Base-by-base conservation (phyloP, 2,329 filamentous ascomycete species). In the Amauroascus niger region DNA sequence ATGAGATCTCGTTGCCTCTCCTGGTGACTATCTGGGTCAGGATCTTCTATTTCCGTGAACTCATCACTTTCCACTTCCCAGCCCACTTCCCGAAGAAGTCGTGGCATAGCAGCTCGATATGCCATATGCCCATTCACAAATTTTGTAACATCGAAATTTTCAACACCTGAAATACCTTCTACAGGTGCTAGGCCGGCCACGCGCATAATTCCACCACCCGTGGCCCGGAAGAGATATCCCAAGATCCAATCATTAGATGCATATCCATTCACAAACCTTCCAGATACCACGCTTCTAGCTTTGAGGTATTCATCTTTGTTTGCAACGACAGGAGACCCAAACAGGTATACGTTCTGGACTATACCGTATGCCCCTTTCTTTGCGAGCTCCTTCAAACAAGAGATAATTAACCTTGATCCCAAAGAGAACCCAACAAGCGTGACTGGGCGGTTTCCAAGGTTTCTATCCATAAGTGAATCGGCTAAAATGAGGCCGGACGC, bases 211-310 rank as follows among this genome's bases (percentile, higher is more conserved):
- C 93, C 93, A 60, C 93, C 93, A 60, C 85, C 87, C 2, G 93
- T 98, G 40, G 95, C 80, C 13, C 93, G 87, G 77, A 98, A 98
- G 1, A 98, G 81, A 66, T 98, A 98, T 13, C 82, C 89, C 48
- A 98, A 71, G 63, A 98, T 97, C 93, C 93, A 98, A 71, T 98
- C 93, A 66, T 93, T 96, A 46, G 80, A 86, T 61, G 93, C 87
- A 71, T 90, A 98, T 14, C 88, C 93, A 64, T 95, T 98, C 59
- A 98, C 82, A 61, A 97, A 95, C 40, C 90, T 81, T n/a, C 93
- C 93, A 6, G 87, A 79, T 2, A 97, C 87, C 2, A 95, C 84
- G n/a, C 84, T 84, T 53, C 86, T 82, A 8, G 85, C 87, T 62
- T 80, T 84, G 22, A 90, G 69, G 62, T 87, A 97, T 58, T 98